phyloP scores from a whole-genome alignment of 1,284 basidiomycete genomes.

The Ustilago esculenta region DNA sequence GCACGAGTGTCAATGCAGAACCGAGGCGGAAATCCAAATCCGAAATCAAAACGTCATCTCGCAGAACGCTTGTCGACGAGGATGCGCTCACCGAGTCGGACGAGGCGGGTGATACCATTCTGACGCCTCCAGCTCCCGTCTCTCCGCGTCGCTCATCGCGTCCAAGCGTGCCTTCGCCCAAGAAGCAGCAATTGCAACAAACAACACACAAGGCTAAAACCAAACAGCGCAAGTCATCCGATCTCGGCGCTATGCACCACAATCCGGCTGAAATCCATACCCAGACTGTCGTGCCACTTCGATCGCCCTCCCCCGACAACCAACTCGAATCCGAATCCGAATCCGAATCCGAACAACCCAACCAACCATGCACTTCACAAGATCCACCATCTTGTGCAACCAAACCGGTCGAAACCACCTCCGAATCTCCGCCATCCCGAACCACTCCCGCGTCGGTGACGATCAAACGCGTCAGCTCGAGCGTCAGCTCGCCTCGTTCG shows the following conservation, averaged over 20 bases:
- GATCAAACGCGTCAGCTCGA: constrained; percentile 24
- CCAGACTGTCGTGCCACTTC: too few species aligned
- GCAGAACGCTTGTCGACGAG: neutral
- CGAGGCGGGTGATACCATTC: constrained; percentile 8
- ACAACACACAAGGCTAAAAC: constrained; percentile 8
- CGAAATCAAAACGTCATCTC: too few species aligned
- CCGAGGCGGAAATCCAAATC: too few species aligned
- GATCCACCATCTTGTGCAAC: neutral
- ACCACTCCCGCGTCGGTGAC: constrained; percentile 11
- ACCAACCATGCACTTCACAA: too few species aligned
- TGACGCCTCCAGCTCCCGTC: constrained; percentile 21
- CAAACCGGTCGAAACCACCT: neutral
- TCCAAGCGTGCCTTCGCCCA: constrained; percentile 21
- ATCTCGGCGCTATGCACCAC: neutral
- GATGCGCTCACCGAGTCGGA: neutral
- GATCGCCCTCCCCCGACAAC: too few species aligned
- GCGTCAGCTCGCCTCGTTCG: neutral
- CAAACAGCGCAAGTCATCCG: constrained; percentile 18
- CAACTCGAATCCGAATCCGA: neutral
- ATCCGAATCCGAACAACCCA: constrained; percentile 1
- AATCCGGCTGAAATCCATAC: too few species aligned
- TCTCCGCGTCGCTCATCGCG: constrained; percentile 20
- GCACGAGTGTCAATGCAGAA: too few species aligned
- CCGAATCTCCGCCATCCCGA: neutral
- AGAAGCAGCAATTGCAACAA: constrained; percentile 14